A percentile compares a stretch with the other conserved stretches of the same genome.
Conservation (phyloP, 305 asterid species). For the Withania somnifera region DNA sequence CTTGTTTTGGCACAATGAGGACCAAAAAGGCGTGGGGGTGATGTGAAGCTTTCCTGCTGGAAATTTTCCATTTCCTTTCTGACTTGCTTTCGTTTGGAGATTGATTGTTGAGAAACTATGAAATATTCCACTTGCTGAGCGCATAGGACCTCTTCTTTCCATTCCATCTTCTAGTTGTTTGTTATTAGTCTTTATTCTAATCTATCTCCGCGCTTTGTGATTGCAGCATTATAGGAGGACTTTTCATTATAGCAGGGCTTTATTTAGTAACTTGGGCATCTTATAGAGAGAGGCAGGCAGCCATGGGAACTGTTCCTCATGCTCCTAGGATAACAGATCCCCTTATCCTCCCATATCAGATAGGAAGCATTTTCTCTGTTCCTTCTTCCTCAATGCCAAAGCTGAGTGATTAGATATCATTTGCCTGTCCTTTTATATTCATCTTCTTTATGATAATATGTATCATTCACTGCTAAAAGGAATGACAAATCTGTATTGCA, state of each 20-base stretch:
- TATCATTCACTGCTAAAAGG: not conserved
- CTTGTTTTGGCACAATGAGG: not conserved
- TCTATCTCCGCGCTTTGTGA: not conserved
- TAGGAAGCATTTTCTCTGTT: conserved; percentile 46
- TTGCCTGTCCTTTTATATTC: not conserved
- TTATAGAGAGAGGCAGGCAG: conserved; percentile 35
- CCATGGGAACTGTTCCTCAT: conserved; percentile 19
- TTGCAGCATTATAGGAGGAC: conserved; percentile 80
- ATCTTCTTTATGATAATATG: not conserved
- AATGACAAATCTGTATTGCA: not conserved
- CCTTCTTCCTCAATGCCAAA: conserved; percentile 43
- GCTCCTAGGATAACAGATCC: conserved; percentile 38
- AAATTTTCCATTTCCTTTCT: not conserved
- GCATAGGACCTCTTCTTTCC: not conserved
- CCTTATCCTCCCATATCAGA: conserved; percentile 33
- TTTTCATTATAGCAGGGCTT: conserved; percentile 71
- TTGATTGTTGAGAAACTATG: not conserved
- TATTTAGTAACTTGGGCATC: conserved; percentile 97
- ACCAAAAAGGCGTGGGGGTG: not conserved
- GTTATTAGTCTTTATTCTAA: not conserved
- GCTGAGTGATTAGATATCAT: conserved; percentile 32
- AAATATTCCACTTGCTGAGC: not conserved
- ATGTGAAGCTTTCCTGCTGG: not conserved
- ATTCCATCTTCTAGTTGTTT: not conserved
- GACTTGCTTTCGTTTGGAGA: not conserved